Conservation (phyloP, 768 basidiomycete genomes). For the Ephemerocybe angulata region DNA sequence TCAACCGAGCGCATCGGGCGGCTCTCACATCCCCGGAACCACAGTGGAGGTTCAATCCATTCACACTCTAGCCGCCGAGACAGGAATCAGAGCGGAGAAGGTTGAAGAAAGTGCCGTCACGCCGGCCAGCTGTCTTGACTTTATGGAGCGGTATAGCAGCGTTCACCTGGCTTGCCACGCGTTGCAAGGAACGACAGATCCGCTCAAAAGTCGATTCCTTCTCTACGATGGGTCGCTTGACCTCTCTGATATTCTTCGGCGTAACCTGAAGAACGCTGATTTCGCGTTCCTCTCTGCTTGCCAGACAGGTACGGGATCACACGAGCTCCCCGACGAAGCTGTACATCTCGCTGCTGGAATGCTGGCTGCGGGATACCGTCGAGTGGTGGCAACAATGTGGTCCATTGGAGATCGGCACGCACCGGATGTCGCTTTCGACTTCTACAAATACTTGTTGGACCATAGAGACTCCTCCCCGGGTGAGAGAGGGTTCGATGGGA, state of each 20-base stretch:
- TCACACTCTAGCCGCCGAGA: neutral
- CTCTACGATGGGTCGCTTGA: slow-evolving; percentile 19
- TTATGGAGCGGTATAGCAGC: too few species aligned
- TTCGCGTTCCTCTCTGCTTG: too few species aligned
- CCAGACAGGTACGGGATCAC: too few species aligned
- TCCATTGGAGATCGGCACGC: slow-evolving; percentile 29
- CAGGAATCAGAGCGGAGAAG: slow-evolving; percentile 18
- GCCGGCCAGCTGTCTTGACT: slow-evolving; percentile 9
- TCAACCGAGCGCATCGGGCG: neutral
- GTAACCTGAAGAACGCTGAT: slow-evolving; percentile 14
- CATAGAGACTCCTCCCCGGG: neutral
- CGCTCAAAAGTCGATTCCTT: slow-evolving; percentile 21
- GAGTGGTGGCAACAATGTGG: slow-evolving; percentile 43
- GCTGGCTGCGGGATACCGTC: too few species aligned
- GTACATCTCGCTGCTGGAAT: too few species aligned
- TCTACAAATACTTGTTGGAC: slow-evolving; percentile 21
- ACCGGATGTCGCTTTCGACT: slow-evolving; percentile 23
- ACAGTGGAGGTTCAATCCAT: slow-evolving; percentile 4
- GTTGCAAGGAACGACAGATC: slow-evolving; percentile 21
- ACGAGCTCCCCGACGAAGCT: too few species aligned
- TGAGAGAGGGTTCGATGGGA: neutral
- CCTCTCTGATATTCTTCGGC: slow-evolving; percentile 8
- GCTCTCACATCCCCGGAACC: slow-evolving; percentile 9
- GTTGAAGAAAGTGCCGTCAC: slow-evolving; percentile 8
- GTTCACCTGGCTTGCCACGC: slow-evolving; percentile 35